phyloP scores from a whole-genome alignment of 73 alveolate genomes.

The Paramecium primaurelia region DNA sequence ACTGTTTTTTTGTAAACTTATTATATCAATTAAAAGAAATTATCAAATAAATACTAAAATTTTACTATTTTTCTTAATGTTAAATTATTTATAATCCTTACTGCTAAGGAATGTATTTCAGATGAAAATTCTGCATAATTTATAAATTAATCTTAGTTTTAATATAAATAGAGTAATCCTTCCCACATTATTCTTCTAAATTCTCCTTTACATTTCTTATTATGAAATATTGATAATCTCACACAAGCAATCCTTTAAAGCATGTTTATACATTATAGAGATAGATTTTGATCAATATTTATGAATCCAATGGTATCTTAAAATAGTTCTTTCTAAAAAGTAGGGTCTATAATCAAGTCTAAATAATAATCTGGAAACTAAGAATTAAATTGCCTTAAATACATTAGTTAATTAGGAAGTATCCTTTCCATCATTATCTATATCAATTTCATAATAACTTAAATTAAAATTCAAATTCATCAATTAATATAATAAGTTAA shows the following conservation, averaged over 20 bases:
- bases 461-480: constrained; percentile 5
- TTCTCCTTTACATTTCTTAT: constrained; percentile 16
- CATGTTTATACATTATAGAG: background rate
- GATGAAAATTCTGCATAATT: background rate
- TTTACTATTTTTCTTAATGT: background rate
- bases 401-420: background rate
- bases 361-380: constrained; percentile 31
- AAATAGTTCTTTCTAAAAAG: background rate
- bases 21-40: background rate
- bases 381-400: background rate
- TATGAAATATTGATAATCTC: background rate
- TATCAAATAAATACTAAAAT: background rate
- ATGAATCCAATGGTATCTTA: background rate
- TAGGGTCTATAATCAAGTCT: background rate
- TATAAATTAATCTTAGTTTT: background rate
- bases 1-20: background rate
- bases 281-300: background rate
- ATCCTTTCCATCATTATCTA: background rate
- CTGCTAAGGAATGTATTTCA: background rate
- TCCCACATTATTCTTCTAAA: background rate
- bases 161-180: background rate
- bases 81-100: background rate
- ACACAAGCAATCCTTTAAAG: constrained; percentile 1
- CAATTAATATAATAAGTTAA: background rate
- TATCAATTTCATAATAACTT: constrained; percentile 18